Base-by-base conservation (phyloP, 345 rosid genomes). In the Combretum micranthum region DNA sequence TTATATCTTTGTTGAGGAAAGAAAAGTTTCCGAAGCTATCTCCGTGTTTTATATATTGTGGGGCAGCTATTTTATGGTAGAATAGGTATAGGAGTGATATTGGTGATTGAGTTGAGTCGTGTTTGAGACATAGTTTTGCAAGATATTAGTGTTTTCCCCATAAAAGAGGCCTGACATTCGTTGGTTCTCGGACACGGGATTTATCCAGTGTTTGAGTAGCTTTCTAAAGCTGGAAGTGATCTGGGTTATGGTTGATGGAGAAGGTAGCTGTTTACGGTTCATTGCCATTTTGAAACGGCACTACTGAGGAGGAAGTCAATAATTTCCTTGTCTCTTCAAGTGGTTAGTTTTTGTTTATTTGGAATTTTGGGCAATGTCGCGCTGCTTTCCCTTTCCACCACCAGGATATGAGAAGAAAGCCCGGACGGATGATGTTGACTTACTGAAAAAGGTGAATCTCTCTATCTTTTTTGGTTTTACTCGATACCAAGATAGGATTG, bases 351-450 rank as follows among this genome's bases (percentile, higher is more conserved):
- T 50, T 60, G 64, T 56, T 12, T 42, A 46, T 61, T 63, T 47
- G 45, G 63, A 71, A 57, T 69, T 44, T 56, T 61, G 64, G 78
- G 86, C 78, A 72, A 93, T 93, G 99, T 93, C 99, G 81, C 99
- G 97, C 75, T 89, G 99, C 88, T 93, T 93, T 73, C 96, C 97
- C 13, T 89, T 93, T 69, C 96, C 96, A 19, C 99, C 97, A 19
- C 92, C 96, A 46, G 99, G 99, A 77, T 93, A 89, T 77, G 92
- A 76, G 76, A 87, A 83, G 90, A 83, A 87, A 86, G 66, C 78
- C 65, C 72, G 71, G 58, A 65, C 72, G 46, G 80, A 82, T 23
- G 83, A 72, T 39, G 48, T 70, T 12, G 92, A 82, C 80, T 57
- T 78, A 32, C 74, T 85, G 47, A 69, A 75, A 61, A 85, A 89